Evolutionary conservation across 2,329 filamentous ascomycete genomes (phyloP), one percentile per base, ranked within the genome.

Genomic region (Neoscytalidium dimidiatum): DNA sequence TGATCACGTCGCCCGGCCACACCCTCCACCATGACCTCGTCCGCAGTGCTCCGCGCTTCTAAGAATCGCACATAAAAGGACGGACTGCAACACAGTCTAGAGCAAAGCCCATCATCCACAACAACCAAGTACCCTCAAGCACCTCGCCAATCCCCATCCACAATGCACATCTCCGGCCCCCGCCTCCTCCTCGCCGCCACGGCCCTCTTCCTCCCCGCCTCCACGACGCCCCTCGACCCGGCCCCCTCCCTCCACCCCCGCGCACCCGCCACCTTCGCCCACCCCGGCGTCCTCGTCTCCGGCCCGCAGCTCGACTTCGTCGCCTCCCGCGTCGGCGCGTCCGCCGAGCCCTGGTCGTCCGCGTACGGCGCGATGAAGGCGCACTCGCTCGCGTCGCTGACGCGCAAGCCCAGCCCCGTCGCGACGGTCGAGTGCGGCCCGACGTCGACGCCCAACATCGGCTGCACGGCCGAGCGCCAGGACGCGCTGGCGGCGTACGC

Each of bases 121-220:
- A 8, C 43, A 23, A 26, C 17, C 43, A 26, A 46, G 19, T 19
- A 23, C 6, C n/a, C 38, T 41, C 38, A 4, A 41, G 38, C 43
- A 2, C 8, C 19, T 46, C 43, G 9, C 13, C 6, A n/a, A 46
- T 4, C 11, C 8, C n/a, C 19, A 23, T 3, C 19, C 19, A 46
- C 43, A 21, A 46, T 46, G 43, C 23, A 23, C 9, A 8, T 46
- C 43, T 46, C 43, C 6, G 21, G n/a, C 4, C 21, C 33, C 7
- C 67, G 56, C 8, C 72, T 69, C 44, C 72, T 74, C 66, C 78
- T 76, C 11, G 74, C 70, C 4, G 75, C 71, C 2, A 75, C 76
- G n/a, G 75, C 73, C 14, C 72, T 73, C 43, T 26, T 46, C 19
- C 43, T 26, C 7, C 43, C 21, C n/a, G 43, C 4, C 6, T 17